phyloP scores from a whole-genome alignment of 768 basidiomycete genomes.

The Naganishia randhawae region DNA sequence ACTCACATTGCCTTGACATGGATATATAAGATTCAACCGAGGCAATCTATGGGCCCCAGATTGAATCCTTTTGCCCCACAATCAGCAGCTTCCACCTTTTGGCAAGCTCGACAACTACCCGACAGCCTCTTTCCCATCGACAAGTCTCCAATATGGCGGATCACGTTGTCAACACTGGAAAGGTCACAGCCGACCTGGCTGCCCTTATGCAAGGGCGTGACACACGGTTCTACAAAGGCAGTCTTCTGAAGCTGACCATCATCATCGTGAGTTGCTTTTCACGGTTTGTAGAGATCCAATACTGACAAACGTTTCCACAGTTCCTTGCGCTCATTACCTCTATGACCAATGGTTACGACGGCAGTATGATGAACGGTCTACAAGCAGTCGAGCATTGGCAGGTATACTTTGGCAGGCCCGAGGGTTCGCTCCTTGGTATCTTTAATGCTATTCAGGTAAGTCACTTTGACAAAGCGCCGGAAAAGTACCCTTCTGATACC shows the following conservation, averaged over 20 bases:
- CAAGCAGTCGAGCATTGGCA: conserved; percentile 68
- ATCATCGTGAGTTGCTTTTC: conserved; percentile 29
- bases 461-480: conserved; percentile 57
- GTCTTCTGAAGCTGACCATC: conserved; percentile 33
- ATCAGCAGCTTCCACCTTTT: not conserved
- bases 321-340: conserved; percentile 65
- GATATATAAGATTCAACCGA: conserved; percentile 9
- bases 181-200: conserved; percentile 16
- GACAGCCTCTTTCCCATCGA: not conserved
- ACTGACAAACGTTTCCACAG: not conserved
- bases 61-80: not conserved
- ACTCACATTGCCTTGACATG: not conserved
- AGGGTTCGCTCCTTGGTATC: conserved; percentile 44
- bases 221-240: conserved; percentile 36
- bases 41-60: conserved; percentile 5
- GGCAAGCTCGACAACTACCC: not conserved
- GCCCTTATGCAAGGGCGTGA: conserved; percentile 32
- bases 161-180: conserved; percentile 29
- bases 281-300: not conserved
- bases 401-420: conserved; percentile 58
- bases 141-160: conserved; percentile 28
- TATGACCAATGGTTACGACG: conserved; percentile 61
- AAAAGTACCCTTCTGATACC: no score
- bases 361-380: conserved; percentile 54
- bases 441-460: conserved; percentile 66